phyloP scores from a whole-genome alignment of 768 basidiomycete genomes.

The Panaeolus cyanescens region DNA sequence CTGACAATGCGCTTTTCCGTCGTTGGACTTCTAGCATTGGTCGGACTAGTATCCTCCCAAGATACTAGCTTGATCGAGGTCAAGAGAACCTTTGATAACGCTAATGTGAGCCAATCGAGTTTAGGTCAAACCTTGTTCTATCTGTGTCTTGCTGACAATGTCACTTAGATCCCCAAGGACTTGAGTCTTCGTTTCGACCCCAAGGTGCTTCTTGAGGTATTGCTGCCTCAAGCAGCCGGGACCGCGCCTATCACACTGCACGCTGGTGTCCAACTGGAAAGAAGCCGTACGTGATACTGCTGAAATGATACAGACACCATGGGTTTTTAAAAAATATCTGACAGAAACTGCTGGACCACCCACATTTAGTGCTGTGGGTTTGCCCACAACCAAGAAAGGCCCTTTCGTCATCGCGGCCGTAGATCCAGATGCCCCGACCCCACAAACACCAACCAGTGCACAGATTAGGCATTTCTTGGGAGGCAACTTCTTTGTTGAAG shows the following conservation, averaged over 20 bases:
- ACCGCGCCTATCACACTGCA: constrained; percentile 17
- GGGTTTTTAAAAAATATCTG: neutral
- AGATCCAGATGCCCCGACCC: constrained; percentile 50
- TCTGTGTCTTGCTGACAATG: neutral
- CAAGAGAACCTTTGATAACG: neutral
- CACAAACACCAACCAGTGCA: constrained; percentile 36
- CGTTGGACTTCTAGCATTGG: neutral
- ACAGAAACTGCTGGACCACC: constrained; percentile 42
- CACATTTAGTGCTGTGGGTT: constrained; percentile 29
- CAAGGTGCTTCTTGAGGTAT: constrained; percentile 23
- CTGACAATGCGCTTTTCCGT: neutral
- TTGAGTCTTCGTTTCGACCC: constrained; percentile 24
- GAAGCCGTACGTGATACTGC: neutral
- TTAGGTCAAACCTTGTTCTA: neutral
- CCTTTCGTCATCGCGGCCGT: constrained; percentile 46
- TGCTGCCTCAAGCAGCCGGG: constrained; percentile 19
- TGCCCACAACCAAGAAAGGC: constrained; percentile 20
- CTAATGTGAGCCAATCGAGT: neutral
- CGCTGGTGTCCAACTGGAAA: constrained; percentile 23
- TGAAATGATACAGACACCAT: neutral
- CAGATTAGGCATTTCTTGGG: constrained; percentile 50
- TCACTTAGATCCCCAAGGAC: constrained; percentile 22
- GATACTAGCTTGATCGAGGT: neutral
- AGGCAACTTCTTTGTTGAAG: constrained; percentile 29
- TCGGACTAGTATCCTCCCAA: neutral